Evolutionary conservation across 305 asterid species (phyloP), one percentile per base, ranked within the genome.

Genomic region (Vinca major): DNA sequence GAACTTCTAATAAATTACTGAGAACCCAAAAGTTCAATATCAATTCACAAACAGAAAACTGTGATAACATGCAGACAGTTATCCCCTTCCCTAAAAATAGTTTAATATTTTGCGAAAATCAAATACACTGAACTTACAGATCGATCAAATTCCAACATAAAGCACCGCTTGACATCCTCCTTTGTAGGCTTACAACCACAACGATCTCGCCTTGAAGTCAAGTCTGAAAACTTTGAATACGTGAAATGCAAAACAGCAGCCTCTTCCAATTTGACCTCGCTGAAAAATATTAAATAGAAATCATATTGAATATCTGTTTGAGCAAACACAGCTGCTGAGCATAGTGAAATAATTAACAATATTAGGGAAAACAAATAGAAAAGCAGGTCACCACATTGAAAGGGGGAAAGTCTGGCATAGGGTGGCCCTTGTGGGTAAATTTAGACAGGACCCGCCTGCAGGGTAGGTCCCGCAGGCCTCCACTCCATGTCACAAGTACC

Each of bases 111-210:
- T 4, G 14, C 47, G 14, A 40, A 1, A 51, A n/a, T 11, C 37
- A 19, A 52, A 53, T 13, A 20, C 4, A 60, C 37, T n/a, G 5
- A 14, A 85, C 98, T 91, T 77, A 91, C 98, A 74, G 90, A 60
- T 90, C 98, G 82, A 78, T 92, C 97, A 68, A 92, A 90, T 71
- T 92, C 97, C 85, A 92, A 71, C 95, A 92, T 92, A 77, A 92
- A 90, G 82, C 98, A 90, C 74, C 96, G 82, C 74, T 92, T 90
- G 60, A 88, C 96, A 62, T 88, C 98, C 58, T 92, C 95, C 75
- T 88, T 90, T 2, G 97, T 92, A 67, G 97, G 98, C 80, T 90
- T 92, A 78, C 97, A 92, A 73, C 92, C 95, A 81, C 98, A 92
- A 66, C 97, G 87, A 83, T 92, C 97, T 68, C 98, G 86, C 73